Evolutionary conservation across 2,329 filamentous ascomycete genomes (phyloP).

Genomic region (Apiospora malaysiana): DNA sequence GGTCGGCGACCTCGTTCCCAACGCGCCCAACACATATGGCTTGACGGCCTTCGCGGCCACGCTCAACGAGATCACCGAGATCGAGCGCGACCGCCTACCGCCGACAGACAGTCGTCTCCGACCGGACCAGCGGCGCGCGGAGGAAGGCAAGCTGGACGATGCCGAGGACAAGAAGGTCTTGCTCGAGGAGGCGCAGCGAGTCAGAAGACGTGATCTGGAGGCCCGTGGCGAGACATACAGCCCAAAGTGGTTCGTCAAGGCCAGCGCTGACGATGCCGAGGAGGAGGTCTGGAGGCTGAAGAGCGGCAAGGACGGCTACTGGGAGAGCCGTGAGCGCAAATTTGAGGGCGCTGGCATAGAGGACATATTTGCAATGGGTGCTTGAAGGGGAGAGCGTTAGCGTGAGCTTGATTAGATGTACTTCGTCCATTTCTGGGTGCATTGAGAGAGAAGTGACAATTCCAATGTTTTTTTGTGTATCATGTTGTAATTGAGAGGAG

Average conservation of each 20-base stretch:
- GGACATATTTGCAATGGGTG: constrained; percentile 50
- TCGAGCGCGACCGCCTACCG: constrained; percentile 78
- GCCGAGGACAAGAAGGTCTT: constrained; percentile 84
- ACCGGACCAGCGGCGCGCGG: constrained; percentile 85
- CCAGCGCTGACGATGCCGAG: constrained; percentile 61
- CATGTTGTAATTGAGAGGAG: neutral
- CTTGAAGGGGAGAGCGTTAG: neutral
- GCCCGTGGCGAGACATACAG: constrained; percentile 72
- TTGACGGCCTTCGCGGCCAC: constrained; percentile 84
- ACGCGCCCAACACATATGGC: constrained; percentile 82
- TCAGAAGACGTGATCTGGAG: constrained; percentile 76
- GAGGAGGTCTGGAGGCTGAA: constrained; percentile 80
- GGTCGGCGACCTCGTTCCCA: constrained; percentile 77
- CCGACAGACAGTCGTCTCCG: constrained; percentile 83
- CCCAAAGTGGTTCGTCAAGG: constrained; percentile 84
- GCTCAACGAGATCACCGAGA: constrained; percentile 84
- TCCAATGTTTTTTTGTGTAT: neutral
- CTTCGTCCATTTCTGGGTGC: neutral
- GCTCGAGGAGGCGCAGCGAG: constrained; percentile 85
- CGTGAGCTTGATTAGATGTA: neutral
- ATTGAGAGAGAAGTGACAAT: neutral
- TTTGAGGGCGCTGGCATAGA: constrained; percentile 64
- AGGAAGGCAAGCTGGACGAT: constrained; percentile 80
- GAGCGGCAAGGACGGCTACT: constrained; percentile 86
- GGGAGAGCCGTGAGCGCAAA: constrained; percentile 77